Evolutionary conservation across 108 stramenopile genomes (phyloP).

Genomic region (Skeletonema potamos): DNA sequence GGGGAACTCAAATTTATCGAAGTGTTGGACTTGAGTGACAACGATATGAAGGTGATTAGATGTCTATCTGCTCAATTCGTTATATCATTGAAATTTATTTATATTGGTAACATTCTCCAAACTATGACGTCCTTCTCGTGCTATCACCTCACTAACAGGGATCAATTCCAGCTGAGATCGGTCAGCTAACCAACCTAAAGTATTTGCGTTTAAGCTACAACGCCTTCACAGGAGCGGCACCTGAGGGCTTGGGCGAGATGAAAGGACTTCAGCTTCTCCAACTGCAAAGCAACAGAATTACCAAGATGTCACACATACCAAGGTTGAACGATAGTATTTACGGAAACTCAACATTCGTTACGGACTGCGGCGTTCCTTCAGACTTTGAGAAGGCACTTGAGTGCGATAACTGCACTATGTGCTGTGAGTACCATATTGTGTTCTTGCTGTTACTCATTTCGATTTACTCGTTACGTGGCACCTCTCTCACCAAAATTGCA

Average conservation of each 20-base stretch:
- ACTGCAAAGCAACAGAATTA: slow-evolving; percentile 22
- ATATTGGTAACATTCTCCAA: not conserved
- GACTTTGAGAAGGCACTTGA: slow-evolving; percentile 10
- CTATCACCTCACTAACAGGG: slow-evolving; percentile 28
- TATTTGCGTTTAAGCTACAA: slow-evolving; percentile 52
- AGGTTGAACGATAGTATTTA: not conserved
- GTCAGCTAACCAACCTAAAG: slow-evolving; percentile 38
- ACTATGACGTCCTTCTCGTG: not conserved
- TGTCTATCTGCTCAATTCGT: not conserved
- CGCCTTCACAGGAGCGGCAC: slow-evolving; percentile 38
- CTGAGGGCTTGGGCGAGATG: not conserved
- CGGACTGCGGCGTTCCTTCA: slow-evolving; percentile 40
- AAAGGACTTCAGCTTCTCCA: slow-evolving; percentile 14
- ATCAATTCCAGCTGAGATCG: slow-evolving; percentile 56
- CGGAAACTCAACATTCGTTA: not conserved
- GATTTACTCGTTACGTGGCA: not conserved
- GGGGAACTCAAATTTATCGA: slow-evolving; percentile 41
- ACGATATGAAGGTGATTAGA: slow-evolving; percentile 39
- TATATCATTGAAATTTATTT: not conserved
- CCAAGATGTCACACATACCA: not conserved
- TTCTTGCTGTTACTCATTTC: not conserved
- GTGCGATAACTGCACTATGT: slow-evolving; percentile 30
- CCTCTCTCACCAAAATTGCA: not conserved
- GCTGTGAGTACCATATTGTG: slow-evolving; percentile 11
- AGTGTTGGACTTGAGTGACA: slow-evolving; percentile 53